phyloP scores from a whole-genome alignment of 371 early-diverging fungal species.

The Phascolomyces articulosus region DNA sequence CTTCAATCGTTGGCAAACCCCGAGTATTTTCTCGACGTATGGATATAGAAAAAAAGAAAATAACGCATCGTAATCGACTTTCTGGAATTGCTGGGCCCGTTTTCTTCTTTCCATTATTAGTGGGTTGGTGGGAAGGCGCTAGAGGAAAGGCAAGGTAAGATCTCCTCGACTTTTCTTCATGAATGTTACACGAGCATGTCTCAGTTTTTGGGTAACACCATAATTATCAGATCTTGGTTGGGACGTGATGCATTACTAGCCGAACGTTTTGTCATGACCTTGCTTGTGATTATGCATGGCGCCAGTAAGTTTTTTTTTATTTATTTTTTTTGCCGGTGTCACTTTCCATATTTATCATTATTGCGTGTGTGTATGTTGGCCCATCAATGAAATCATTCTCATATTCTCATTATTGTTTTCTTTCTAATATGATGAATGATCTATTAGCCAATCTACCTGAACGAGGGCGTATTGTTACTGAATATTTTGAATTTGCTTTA shows the following conservation, averaged over 20 bases:
- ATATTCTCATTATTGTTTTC: no score
- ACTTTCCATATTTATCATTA: conserved; percentile 41
- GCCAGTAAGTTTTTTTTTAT: conserved; percentile 34
- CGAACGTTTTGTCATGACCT: conserved; percentile 48
- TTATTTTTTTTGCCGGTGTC: conserved; percentile 14
- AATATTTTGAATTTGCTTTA: conserved; percentile 50
- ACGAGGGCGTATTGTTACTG: conserved; percentile 40
- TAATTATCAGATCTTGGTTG: conserved; percentile 33
- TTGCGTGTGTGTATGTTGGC: conserved; percentile 2
- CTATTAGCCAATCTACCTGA: conserved; percentile 44
- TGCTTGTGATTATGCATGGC: conserved; percentile 46
- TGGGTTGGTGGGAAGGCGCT: conserved; percentile 56
- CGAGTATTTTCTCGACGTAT: conserved; percentile 38
- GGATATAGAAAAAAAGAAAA: conserved; percentile 26
- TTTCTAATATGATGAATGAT: neutral
- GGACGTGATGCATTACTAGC: conserved; percentile 30
- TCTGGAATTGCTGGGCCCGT: conserved; percentile 39
- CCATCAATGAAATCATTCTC: no score
- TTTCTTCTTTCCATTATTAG: conserved; percentile 50
- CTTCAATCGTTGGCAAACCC: conserved; percentile 22
- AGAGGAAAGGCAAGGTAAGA: conserved; percentile 37
- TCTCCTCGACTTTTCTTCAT: neutral
- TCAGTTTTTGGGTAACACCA: conserved; percentile 5
- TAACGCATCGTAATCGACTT: conserved; percentile 27
- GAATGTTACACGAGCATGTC: neutral